Conservation (phyloP, 2,329 filamentous ascomycete genomes). For the Sporothrix brasiliensis region DNA sequence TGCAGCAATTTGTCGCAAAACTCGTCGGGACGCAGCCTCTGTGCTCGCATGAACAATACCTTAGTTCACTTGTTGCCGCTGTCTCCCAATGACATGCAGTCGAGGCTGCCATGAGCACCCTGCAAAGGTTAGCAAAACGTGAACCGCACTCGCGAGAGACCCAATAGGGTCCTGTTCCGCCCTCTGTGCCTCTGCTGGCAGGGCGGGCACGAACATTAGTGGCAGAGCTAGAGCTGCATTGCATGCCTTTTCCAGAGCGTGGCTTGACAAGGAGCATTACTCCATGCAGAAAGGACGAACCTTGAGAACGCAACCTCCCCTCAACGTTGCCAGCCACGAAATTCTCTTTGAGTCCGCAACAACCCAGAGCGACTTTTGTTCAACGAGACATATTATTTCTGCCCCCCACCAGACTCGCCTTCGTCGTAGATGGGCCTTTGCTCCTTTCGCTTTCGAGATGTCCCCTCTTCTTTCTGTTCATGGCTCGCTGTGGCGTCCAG, state of each 20-base stretch:
- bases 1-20: constrained; percentile 12
- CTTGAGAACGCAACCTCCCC: background rate
- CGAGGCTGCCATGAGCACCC: constrained; percentile 9
- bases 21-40: background rate
- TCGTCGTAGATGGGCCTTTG: background rate
- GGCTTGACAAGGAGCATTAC: constrained; percentile 1
- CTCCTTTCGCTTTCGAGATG: background rate
- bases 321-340: background rate
- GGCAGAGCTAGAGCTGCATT: constrained; percentile 11
- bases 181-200: background rate
- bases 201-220: background rate
- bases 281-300: background rate
- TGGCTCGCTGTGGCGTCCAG: no score
- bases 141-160: background rate
- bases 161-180: constrained; percentile 24
- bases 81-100: background rate
- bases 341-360: background rate
- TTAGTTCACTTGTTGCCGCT: background rate
- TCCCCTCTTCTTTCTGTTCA: background rate
- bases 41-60: background rate
- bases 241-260: background rate
- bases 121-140: background rate
- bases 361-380: background rate
- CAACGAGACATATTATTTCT: constrained; percentile 1
- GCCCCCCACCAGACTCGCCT: background rate